Evolutionary conservation across 768 basidiomycete species (phyloP).

Genomic region (Russula foetens): DNA sequence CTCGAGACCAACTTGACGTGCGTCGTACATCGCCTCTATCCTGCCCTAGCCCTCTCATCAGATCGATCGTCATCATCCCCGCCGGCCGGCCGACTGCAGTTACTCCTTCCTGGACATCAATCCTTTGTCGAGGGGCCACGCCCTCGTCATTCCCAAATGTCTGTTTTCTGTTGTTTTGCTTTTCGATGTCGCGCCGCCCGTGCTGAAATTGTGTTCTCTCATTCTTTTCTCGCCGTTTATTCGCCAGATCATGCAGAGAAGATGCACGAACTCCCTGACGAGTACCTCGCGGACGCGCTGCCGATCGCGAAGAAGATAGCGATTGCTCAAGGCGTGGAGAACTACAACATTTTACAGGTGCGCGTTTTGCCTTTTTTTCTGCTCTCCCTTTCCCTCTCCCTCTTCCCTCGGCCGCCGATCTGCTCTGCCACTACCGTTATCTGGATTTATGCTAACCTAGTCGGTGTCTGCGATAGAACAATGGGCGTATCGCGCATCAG

Average conservation of each 20-base stretch:
- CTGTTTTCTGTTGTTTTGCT: not conserved
- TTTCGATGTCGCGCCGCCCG: no score
- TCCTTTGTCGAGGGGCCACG: slow-evolving; percentile 85
- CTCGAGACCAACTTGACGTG: slow-evolving; percentile 67
- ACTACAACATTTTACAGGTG: slow-evolving; percentile 84
- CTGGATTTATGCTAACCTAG: no score
- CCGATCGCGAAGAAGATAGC: slow-evolving; percentile 86
- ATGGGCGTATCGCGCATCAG: slow-evolving; percentile 50
- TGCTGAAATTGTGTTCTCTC: not conserved
- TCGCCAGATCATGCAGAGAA: slow-evolving; percentile 74
- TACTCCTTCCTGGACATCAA: slow-evolving; percentile 90
- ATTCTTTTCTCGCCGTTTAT: not conserved
- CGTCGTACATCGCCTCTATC: slow-evolving; percentile 23
- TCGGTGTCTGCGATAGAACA: slow-evolving; percentile 41
- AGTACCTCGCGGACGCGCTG: slow-evolving; percentile 67
- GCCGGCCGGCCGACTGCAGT: slow-evolving; percentile 29
- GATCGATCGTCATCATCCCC: not conserved
- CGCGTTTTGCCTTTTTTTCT: not conserved
- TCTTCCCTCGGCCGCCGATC: not conserved
- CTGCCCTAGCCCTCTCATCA: no score
- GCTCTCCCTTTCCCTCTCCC: not conserved
- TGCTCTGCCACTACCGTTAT: no score
- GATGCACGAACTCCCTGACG: slow-evolving; percentile 82
- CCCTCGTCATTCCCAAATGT: slow-evolving; percentile 94
- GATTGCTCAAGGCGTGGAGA: slow-evolving; percentile 55